phyloP scores from a whole-genome alignment of 2,329 filamentous ascomycete genomes.

The Fusarium multiceps region DNA sequence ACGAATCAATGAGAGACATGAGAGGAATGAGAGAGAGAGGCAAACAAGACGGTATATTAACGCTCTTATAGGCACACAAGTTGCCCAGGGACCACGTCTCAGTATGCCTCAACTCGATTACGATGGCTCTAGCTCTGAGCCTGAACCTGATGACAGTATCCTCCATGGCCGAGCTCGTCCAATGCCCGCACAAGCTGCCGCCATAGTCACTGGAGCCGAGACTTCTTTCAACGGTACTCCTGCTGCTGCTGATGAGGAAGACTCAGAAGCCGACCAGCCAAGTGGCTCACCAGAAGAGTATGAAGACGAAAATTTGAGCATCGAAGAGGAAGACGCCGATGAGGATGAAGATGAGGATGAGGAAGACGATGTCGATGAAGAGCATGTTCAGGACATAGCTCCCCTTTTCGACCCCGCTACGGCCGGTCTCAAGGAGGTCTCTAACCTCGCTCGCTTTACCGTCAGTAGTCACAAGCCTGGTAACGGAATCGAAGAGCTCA shows the following conservation, averaged over 20 bases:
- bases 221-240: slow-evolving; percentile 47
- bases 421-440: slow-evolving; percentile 80
- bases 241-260: slow-evolving; percentile 30
- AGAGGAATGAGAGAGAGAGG: not conserved
- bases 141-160: slow-evolving; percentile 51
- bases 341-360: slow-evolving; percentile 36
- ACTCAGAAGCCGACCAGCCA: slow-evolving; percentile 9
- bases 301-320: slow-evolving; percentile 46
- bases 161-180: slow-evolving; percentile 48
- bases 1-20: not conserved
- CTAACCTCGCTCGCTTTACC: slow-evolving; percentile 84
- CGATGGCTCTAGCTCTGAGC: slow-evolving; percentile 52
- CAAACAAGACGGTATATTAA: slow-evolving; percentile 16
- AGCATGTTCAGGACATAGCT: slow-evolving; percentile 41
- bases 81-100: slow-evolving; percentile 47
- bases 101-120: slow-evolving; percentile 53
- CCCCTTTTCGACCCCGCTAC: slow-evolving; percentile 65
- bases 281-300: slow-evolving; percentile 48
- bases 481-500: slow-evolving; percentile 80
- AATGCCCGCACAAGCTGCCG: slow-evolving; percentile 10
- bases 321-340: slow-evolving; percentile 51
- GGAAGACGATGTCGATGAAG: slow-evolving; percentile 39
- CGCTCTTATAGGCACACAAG: slow-evolving; percentile 44
- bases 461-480: slow-evolving; percentile 85
- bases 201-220: slow-evolving; percentile 44